phyloP scores from a whole-genome alignment of 441 rosid genomes.

The Viola pubescens region DNA sequence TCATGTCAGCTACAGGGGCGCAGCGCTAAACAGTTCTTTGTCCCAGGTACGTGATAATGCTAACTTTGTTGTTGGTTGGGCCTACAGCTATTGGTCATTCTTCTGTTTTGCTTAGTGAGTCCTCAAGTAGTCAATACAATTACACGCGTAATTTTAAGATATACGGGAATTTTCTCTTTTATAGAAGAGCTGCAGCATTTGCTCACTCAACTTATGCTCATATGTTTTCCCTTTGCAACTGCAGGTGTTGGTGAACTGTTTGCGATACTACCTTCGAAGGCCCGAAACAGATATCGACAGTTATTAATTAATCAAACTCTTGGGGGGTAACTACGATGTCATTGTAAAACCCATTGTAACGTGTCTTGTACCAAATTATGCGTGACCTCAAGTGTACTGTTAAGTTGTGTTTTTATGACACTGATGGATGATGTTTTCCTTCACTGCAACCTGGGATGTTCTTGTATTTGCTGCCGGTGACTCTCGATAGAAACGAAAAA shows the following conservation, averaged over 20 bases:
- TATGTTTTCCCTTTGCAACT: constrained; percentile 7
- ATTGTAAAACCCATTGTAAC: constrained; percentile 16
- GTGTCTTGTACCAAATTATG: constrained; percentile 7
- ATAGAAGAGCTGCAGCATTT: not conserved
- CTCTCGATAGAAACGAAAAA: not conserved
- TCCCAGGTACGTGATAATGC: constrained; percentile 49
- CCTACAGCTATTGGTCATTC: too few species aligned
- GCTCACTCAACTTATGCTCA: not conserved
- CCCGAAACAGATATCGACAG: constrained; percentile 85
- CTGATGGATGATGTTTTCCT: not conserved
- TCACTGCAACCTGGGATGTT: constrained; percentile 3
- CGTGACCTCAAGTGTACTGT: constrained; percentile 8
- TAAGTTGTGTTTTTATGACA: not conserved
- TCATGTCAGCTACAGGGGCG: constrained; percentile 82
- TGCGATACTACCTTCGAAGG: constrained; percentile 86
- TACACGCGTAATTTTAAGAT: not conserved
- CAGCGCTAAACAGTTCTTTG: constrained; percentile 60
- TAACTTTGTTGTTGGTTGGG: too few species aligned
- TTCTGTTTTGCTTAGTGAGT: too few species aligned
- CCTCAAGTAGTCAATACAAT: too few species aligned
- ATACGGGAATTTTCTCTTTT: too few species aligned
- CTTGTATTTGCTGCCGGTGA: not conserved
- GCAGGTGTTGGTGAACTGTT: constrained; percentile 74
- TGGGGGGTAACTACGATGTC: not conserved
- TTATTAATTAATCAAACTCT: constrained; percentile 26